phyloP scores from a whole-genome alignment of 2,329 filamentous ascomycete species.

The Neurospora sp. region DNA sequence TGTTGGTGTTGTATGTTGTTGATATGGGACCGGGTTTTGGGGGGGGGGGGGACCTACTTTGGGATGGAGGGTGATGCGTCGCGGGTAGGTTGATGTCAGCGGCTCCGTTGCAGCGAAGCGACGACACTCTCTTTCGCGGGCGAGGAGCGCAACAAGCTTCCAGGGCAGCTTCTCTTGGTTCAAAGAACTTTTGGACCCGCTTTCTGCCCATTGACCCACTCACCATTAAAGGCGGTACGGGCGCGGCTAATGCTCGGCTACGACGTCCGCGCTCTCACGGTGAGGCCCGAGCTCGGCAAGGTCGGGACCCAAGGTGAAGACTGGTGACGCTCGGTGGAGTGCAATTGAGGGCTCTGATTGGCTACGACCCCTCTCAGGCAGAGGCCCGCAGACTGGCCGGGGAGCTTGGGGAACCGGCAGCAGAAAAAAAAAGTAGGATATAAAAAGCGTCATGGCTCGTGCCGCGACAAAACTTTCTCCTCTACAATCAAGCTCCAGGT shows the following conservation, averaged over 20 bases:
- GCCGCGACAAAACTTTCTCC: background rate
- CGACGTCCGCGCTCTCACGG: background rate
- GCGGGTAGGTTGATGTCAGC: slow-evolving; percentile 2
- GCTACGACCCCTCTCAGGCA: background rate
- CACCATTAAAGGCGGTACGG: background rate
- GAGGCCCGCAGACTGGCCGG: background rate
- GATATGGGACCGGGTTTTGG: background rate
- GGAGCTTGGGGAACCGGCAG: background rate
- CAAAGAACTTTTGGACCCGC: slow-evolving; percentile 5
- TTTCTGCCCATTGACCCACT: background rate
- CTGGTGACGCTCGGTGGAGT: background rate
- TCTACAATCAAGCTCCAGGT: background rate
- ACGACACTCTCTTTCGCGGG: background rate
- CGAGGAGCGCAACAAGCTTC: background rate
- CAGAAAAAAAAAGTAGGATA: background rate
- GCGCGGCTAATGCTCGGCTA: slow-evolving; percentile 1
- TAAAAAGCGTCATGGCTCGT: background rate
- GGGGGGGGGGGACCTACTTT: background rate
- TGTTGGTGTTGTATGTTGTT: background rate
- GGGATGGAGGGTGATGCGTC: background rate
- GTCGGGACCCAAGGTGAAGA: background rate
- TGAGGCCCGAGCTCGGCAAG: background rate
- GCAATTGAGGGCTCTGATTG: background rate
- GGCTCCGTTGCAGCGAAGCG: background rate
- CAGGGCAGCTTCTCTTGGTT: background rate